Evolutionary conservation across 495 filamentous ascomycete species (phyloP).

Genomic region (Terfezia claveryi): DNA sequence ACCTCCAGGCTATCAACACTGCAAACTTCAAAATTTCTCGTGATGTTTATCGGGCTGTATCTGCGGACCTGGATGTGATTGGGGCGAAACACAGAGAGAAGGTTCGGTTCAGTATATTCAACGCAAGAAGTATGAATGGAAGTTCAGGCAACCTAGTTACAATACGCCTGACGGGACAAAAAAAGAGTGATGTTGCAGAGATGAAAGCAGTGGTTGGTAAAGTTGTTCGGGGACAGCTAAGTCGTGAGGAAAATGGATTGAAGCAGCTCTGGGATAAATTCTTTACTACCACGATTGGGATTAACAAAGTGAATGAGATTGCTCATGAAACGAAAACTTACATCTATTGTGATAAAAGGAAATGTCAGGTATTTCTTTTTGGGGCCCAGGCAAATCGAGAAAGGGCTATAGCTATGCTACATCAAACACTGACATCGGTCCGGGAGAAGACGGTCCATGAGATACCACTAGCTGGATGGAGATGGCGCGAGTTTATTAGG

Average conservation of each 20-base stretch:
- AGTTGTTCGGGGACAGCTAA: constrained; percentile 8
- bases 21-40: constrained; percentile 8
- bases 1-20: constrained; percentile 5
- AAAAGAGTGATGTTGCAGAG: constrained; percentile 3
- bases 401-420: background rate
- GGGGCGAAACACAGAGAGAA: background rate
- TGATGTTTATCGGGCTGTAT: constrained; percentile 7
- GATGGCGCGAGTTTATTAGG: constrained; percentile 5
- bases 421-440: constrained; percentile 2
- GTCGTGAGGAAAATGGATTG: background rate
- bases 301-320: constrained; percentile 1
- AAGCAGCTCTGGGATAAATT: constrained; percentile 8
- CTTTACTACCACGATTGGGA: constrained; percentile 4
- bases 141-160: background rate
- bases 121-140: background rate
- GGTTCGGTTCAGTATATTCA: constrained; percentile 8
- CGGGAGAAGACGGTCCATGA: constrained; percentile 2
- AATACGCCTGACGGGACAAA: constrained; percentile 7
- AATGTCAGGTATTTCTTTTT: constrained; percentile 7
- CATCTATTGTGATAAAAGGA: constrained; percentile 8
- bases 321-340: constrained; percentile 4
- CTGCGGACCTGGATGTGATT: constrained; percentile 6
- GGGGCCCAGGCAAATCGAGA: background rate
- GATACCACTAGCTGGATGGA: constrained; percentile 3
- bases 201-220: constrained; percentile 7